A percentile compares a stretch with the other conserved stretches of the same genome.
phyloP scores from a whole-genome alignment of 1,139 yeast genomes.

The Chernovozyma aurita region DNA sequence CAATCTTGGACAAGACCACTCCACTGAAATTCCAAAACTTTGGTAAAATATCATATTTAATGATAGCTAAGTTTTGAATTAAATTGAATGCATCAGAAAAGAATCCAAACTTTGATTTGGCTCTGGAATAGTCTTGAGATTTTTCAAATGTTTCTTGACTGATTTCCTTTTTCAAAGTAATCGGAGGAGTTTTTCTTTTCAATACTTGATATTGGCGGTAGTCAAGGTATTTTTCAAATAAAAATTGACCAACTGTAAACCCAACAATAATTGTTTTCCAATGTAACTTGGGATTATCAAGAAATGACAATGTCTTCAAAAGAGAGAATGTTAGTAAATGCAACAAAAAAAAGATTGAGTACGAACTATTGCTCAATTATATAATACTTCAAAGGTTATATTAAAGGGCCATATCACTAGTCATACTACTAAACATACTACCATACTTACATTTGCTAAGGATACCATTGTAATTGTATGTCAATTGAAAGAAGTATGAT shows the following conservation, averaged over 20 bases:
- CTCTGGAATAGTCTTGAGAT: slow-evolving; percentile 74
- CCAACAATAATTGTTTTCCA: slow-evolving; percentile 79
- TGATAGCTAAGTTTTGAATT: slow-evolving; percentile 51
- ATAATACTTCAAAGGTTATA: too few relatives aligned
- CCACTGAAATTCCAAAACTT: slow-evolving; percentile 61
- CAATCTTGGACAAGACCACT: slow-evolving; percentile 25
- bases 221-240: slow-evolving; percentile 69
- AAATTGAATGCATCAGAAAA: slow-evolving; percentile 50
- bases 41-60: slow-evolving; percentile 65
- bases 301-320: slow-evolving; percentile 25
- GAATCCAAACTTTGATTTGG: slow-evolving; percentile 73
- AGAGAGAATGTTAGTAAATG: background rate
- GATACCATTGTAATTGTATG: slow-evolving; percentile 18
- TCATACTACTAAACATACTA: too few relatives aligned
- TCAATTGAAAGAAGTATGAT: too few relatives aligned
- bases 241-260: slow-evolving; percentile 69
- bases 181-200: slow-evolving; percentile 52
- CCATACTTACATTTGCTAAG: slow-evolving; percentile 17
- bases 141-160: slow-evolving; percentile 70
- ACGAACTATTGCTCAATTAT: too few relatives aligned
- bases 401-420: background rate
- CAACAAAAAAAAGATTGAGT: slow-evolving; percentile 3
- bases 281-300: slow-evolving; percentile 48
- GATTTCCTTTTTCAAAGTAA: slow-evolving; percentile 58
- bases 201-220: slow-evolving; percentile 75